phyloP scores from a whole-genome alignment of 805 yeast genomes.

The Zygosaccharomyces lentus region DNA sequence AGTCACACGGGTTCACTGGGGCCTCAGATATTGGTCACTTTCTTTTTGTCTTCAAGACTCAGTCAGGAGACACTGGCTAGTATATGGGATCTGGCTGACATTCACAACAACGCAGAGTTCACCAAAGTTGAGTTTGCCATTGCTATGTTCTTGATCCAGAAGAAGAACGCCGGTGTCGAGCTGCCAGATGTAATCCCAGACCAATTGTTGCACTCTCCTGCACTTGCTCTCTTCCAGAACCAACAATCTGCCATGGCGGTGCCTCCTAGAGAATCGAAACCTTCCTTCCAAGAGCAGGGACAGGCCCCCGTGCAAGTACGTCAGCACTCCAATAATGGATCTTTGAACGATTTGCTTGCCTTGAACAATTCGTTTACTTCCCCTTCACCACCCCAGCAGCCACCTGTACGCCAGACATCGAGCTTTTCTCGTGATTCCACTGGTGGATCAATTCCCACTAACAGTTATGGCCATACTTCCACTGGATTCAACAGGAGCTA shows the following conservation, averaged over 20 bases:
- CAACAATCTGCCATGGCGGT: conserved; percentile 24
- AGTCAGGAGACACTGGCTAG: conserved; percentile 79
- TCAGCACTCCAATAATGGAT: conserved; percentile 38
- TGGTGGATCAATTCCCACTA: neutral
- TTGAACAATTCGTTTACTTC: conserved; percentile 51
- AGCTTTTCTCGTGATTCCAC: conserved; percentile 10
- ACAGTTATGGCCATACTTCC: conserved; percentile 3
- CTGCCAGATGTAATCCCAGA: conserved; percentile 78
- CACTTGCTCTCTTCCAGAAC: conserved; percentile 27
- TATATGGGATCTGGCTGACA: conserved; percentile 93
- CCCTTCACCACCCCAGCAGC: conserved; percentile 23
- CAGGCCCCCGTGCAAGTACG: conserved; percentile 13
- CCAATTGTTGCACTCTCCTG: conserved; percentile 44
- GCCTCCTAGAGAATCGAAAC: conserved; percentile 40
- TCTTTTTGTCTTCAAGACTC: conserved; percentile 81
- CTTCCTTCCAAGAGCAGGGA: conserved; percentile 22
- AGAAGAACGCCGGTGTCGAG: conserved; percentile 68
- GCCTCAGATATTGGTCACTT: conserved; percentile 80
- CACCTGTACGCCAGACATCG: conserved; percentile 11
- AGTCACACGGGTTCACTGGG: conserved; percentile 55
- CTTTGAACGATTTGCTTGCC: conserved; percentile 64
- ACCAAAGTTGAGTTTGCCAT: conserved; percentile 80
- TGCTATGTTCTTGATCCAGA: conserved; percentile 90
- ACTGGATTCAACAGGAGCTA: conserved; percentile 2
- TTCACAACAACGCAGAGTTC: conserved; percentile 79